Evolutionary conservation across 1,139 yeast genomes (phyloP), one percentile per base, ranked within the genome.

Genomic region (Yamadazyma mexicana): DNA sequence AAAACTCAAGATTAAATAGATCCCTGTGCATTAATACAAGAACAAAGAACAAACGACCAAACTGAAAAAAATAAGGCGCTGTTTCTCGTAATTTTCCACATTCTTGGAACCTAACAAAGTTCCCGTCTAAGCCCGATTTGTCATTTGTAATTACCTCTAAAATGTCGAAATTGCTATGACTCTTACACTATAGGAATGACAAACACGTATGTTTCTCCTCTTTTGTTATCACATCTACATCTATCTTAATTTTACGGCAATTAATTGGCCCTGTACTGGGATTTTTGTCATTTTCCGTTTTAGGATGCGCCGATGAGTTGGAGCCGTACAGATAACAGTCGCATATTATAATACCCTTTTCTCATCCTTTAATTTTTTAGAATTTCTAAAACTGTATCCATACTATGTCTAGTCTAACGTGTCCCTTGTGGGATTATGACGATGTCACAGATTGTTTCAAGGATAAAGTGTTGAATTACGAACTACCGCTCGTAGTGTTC

Each of bases 1-100:
- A 89, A 92, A 83, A 82, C 91, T 75, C 86, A 84, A 80, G 96
- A 73, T 58, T 73, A 71, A 59, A 83, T 46, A 20, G 45, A 48
- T 46, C 22, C 22, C 22, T 20, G 22, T 20, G 22, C 22, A 20
- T 20, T 20, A 20, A 20, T 20, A 20, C 22, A 20, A 20, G 22
- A 20, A 20, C 22, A 20, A 20, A 20, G 22, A 20, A 45, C 22
- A 20, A 20, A n/a, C n/a, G n/a, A n/a, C n/a, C n/a, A n/a, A n/a
- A n/a, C n/a, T n/a, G n/a, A n/a, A n/a, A n/a, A n/a, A n/a, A n/a
- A n/a, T n/a, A n/a, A n/a, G n/a, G n/a, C n/a, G n/a, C n/a, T n/a
- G n/a, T n/a, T n/a, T n/a, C n/a, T n/a, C n/a, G n/a, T n/a, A n/a
- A n/a, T n/a, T n/a, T n/a, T n/a, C n/a, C n/a, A n/a, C n/a, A n/a